A percentile compares a stretch with the other conserved stretches of the same genome.
Conservation (phyloP, 495 filamentous ascomycete genomes). For the Penicillium angulare region DNA sequence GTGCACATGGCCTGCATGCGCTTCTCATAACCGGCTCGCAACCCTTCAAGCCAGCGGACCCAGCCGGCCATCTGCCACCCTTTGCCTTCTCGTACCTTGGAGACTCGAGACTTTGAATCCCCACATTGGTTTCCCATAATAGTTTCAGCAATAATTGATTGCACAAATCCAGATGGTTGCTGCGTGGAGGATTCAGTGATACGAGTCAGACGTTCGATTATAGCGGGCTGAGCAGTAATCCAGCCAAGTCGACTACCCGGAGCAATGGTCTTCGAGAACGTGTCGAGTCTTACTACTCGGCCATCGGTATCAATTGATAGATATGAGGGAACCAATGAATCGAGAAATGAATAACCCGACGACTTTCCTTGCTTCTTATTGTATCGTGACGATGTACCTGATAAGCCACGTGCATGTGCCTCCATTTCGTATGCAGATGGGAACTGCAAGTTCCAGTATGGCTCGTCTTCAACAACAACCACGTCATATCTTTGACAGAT, state of each 20-base stretch:
- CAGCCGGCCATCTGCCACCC: constrained; percentile 85
- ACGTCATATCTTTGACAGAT: constrained; percentile 84
- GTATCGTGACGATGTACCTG: constrained; percentile 29
- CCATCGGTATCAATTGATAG: constrained; percentile 78
- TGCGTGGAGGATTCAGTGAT: constrained; percentile 76
- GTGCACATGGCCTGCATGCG: constrained; percentile 76
- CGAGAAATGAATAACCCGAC: constrained; percentile 74
- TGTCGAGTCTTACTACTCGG: constrained; percentile 82
- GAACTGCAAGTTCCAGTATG: constrained; percentile 94
- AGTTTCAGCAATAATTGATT: constrained; percentile 73
- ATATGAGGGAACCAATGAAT: constrained; percentile 78
- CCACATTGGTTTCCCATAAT: constrained; percentile 64
- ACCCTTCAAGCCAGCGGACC: constrained; percentile 82
- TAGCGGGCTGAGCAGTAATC: constrained; percentile 74
- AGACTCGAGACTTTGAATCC: constrained; percentile 17
- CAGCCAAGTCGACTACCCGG: constrained; percentile 75
- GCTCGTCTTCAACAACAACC: constrained; percentile 91
- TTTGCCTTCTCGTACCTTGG: constrained; percentile 30
- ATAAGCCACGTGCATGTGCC: constrained; percentile 30
- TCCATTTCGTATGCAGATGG: constrained; percentile 57
- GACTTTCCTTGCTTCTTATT: constrained; percentile 52
- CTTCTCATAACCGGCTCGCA: constrained; percentile 77
- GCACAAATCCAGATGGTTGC: constrained; percentile 85
- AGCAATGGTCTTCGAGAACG: constrained; percentile 79
- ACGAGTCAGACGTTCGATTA: constrained; percentile 70